These are phyloP conservation scores for Pleurotus salmoneostramineus DNA, from an alignment of 768 basidiomycete genomes.

Conservation along the genomic window DNA sequence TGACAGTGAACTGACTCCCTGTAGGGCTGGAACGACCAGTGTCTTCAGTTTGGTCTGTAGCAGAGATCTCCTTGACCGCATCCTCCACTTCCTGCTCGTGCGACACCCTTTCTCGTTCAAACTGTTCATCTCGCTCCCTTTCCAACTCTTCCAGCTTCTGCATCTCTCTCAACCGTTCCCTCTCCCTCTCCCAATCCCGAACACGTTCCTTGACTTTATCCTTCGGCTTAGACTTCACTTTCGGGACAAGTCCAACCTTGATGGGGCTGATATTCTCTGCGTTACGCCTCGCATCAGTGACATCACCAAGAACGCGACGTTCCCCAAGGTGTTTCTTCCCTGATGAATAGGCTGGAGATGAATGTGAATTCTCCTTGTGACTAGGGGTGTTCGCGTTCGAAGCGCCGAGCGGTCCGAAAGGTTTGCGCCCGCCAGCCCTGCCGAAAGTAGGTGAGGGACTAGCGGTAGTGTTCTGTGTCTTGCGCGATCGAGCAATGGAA, in stretches of 20 bases:
- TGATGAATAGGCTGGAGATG: slow-evolving; percentile 14
- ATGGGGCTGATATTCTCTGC: slow-evolving; percentile 13
- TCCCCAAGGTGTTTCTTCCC: slow-evolving; percentile 12
- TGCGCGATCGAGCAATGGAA: slow-evolving; percentile 11
- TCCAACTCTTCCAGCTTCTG: slow-evolving; percentile 54
- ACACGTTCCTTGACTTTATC: slow-evolving; percentile 58
- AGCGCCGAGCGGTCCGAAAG: neutral
- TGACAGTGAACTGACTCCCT: slow-evolving; percentile 4
- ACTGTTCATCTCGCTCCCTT: slow-evolving; percentile 42
- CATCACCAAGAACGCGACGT: slow-evolving; percentile 32
- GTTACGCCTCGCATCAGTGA: slow-evolving; percentile 30
- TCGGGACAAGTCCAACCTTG: slow-evolving; percentile 5
- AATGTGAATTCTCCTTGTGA: slow-evolving; percentile 4
- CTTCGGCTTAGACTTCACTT: slow-evolving; percentile 30
- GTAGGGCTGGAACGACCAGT: slow-evolving; percentile 5
- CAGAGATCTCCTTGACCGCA: slow-evolving; percentile 11
- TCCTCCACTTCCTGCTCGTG: slow-evolving; percentile 23
- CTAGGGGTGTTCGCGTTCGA: slow-evolving; percentile 7
- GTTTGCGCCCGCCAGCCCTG: neutral
- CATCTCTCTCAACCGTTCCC: slow-evolving; percentile 67
- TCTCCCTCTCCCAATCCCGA: slow-evolving; percentile 74
- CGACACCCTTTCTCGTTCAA: slow-evolving; percentile 30
- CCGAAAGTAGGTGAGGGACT: neutral
- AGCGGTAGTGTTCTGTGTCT: neutral
- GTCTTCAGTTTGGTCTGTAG: slow-evolving; percentile 9